A percentile compares a stretch with the other conserved stretches of the same genome.
Conservation (phyloP, 768 basidiomycete genomes). For the Termitomyces sp. region DNA sequence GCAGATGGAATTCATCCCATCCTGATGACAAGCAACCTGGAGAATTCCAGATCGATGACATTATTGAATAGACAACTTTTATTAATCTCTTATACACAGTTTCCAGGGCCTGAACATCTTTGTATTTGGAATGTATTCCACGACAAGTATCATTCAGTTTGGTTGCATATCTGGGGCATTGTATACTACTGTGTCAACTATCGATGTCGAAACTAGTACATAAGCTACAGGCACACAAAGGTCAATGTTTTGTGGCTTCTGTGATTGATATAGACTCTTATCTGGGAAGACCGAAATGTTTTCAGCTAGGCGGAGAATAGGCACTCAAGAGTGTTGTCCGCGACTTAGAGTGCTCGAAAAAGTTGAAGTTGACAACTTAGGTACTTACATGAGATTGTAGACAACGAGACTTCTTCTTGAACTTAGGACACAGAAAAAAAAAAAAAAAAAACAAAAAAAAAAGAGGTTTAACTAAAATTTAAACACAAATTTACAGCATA, state of each 20-base stretch:
- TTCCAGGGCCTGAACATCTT: neutral
- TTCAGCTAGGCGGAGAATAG: conserved; percentile 1
- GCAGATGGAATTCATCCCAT: neutral
- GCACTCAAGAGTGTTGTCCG: too few relatives aligned
- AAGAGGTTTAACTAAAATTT: too few relatives aligned
- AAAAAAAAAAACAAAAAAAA: too few relatives aligned
- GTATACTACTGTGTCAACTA: neutral
- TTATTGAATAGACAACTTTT: neutral
- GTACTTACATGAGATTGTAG: too few relatives aligned
- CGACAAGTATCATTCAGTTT: neutral
- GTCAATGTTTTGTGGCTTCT: neutral
- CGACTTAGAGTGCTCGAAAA: too few relatives aligned
- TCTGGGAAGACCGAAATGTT: conserved; percentile 1
- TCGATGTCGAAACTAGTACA: neutral
- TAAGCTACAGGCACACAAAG: neutral
- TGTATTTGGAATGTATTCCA: neutral
- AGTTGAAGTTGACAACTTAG: too few relatives aligned
- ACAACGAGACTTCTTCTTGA: too few relatives aligned
- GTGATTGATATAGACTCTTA: neutral
- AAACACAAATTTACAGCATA: too few relatives aligned
- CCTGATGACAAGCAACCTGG: neutral
- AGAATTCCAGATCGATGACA: neutral
- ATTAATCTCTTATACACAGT: neutral
- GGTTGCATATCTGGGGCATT: neutral
- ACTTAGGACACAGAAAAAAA: too few relatives aligned